Evolutionary conservation across 345 rosid species (phyloP).

Genomic region (Heritiera fomes): DNA sequence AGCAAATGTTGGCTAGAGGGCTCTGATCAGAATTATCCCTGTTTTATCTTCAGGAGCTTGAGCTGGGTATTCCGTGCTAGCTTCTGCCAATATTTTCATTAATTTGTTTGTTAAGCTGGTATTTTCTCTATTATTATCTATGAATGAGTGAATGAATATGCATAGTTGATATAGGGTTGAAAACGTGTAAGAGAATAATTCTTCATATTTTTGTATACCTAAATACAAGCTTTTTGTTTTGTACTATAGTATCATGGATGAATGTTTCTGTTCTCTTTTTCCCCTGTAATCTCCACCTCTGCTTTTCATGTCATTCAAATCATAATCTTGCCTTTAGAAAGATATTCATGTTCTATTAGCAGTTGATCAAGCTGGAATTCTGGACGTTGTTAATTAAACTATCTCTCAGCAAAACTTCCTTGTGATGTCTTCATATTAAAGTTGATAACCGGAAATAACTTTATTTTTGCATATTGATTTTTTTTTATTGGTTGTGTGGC

Average conservation of each 20-base stretch:
- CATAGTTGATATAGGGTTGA: not conserved
- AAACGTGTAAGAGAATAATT: not conserved
- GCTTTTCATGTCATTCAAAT: not conserved
- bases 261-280: not conserved
- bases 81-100: not conserved
- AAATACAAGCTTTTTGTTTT: not conserved
- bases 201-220: not conserved
- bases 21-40: slow-evolving; percentile 26
- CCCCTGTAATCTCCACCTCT: not conserved
- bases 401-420: not conserved
- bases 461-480: too few species aligned
- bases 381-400: not conserved
- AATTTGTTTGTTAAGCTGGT: not conserved
- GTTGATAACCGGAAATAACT: too few species aligned
- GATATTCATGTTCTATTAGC: not conserved
- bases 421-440: not conserved
- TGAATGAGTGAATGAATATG: not conserved
- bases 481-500: too few species aligned
- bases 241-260: not conserved
- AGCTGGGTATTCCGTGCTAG: not conserved
- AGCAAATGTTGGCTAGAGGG: slow-evolving; percentile 56
- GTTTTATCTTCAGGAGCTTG: not conserved
- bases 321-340: not conserved
- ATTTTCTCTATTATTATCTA: not conserved
- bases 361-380: not conserved